These are phyloP conservation scores for Eragrostis tef DNA, from an alignment of 202 grass and related monocot genomes.

Conservation along the genomic window DNA sequence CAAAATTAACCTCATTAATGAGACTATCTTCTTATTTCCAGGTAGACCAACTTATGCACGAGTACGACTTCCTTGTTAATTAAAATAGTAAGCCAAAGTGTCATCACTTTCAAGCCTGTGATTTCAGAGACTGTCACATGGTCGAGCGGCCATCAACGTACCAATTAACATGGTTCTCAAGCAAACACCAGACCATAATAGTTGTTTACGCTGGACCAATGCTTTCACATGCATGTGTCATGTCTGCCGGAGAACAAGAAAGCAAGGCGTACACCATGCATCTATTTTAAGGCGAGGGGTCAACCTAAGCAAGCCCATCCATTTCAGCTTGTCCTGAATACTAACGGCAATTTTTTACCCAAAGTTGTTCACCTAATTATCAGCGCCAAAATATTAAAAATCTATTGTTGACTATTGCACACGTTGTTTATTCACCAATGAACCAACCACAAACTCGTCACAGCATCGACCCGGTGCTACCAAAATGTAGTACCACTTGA, in stretches of 20 bases:
- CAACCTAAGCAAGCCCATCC: conserved; percentile 45
- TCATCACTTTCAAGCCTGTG: background rate
- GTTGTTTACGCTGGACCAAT: conserved; percentile 29
- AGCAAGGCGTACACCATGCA: background rate
- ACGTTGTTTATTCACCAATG: conserved; percentile 9
- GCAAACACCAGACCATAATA: conserved; percentile 33
- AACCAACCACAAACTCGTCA: conserved; percentile 27
- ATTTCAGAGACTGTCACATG: conserved; percentile 34
- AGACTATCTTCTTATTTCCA: conserved; percentile 34
- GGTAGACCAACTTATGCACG: background rate
- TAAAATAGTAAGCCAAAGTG: background rate
- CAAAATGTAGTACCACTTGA: conserved; percentile 77
- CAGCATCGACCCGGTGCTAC: conserved; percentile 34
- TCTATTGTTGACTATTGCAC: conserved; percentile 21
- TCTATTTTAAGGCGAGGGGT: conserved; percentile 47
- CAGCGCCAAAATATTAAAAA: background rate
- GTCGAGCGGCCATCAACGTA: conserved; percentile 30
- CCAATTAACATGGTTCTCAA: conserved; percentile 36
- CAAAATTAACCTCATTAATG: conserved; percentile 19
- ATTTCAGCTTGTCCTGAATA: conserved; percentile 34
- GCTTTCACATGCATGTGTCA: conserved; percentile 48
- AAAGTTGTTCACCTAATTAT: conserved; percentile 20
- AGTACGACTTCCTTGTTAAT: background rate
- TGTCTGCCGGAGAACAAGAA: conserved; percentile 3
- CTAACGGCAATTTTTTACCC: conserved; percentile 29